Conservation (phyloP, 805 yeast species). For the Candida pini region DNA sequence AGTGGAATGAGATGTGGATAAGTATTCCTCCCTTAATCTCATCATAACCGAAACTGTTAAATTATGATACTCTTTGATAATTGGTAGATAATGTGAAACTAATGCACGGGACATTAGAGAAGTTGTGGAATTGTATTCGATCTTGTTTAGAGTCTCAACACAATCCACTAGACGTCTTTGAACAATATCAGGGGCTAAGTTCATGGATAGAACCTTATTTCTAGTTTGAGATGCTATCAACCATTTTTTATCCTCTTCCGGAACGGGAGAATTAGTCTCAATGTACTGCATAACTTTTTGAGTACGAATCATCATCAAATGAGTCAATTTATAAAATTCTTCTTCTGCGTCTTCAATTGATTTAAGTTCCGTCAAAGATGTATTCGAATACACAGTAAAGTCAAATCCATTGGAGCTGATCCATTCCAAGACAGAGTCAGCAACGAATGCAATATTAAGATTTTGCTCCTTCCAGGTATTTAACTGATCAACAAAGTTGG, state of each 20-base stretch:
- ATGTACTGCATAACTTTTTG: constrained; percentile 50
- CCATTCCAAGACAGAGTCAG: constrained; percentile 46
- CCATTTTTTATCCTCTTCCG: constrained; percentile 66
- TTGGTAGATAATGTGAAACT: constrained; percentile 53
- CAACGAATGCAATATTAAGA: constrained; percentile 37
- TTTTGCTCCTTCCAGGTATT: constrained; percentile 30
- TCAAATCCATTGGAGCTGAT: constrained; percentile 20
- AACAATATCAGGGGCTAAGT: constrained; percentile 22
- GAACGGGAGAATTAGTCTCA: constrained; percentile 22
- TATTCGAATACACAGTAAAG: constrained; percentile 22
- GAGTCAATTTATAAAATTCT: constrained; percentile 45
- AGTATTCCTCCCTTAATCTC: constrained; percentile 44
- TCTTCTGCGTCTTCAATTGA: constrained; percentile 36
- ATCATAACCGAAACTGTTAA: constrained; percentile 40
- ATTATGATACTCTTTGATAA: constrained; percentile 52
- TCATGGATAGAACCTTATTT: constrained; percentile 35
- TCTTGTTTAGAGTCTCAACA: constrained; percentile 28
- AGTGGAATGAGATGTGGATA: constrained; percentile 54
- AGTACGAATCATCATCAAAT: constrained; percentile 57
- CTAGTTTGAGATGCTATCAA: constrained; percentile 43
- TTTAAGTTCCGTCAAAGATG: constrained; percentile 16
- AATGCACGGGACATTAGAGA: constrained; percentile 41
- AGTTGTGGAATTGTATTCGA: constrained; percentile 33
- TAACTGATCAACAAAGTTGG: constrained; percentile 25
- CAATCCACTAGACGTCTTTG: constrained; percentile 18